These are phyloP conservation scores for Selaginella tamariscina DNA, from an alignment of 75 land plant species.

Conservation along the genomic window DNA sequence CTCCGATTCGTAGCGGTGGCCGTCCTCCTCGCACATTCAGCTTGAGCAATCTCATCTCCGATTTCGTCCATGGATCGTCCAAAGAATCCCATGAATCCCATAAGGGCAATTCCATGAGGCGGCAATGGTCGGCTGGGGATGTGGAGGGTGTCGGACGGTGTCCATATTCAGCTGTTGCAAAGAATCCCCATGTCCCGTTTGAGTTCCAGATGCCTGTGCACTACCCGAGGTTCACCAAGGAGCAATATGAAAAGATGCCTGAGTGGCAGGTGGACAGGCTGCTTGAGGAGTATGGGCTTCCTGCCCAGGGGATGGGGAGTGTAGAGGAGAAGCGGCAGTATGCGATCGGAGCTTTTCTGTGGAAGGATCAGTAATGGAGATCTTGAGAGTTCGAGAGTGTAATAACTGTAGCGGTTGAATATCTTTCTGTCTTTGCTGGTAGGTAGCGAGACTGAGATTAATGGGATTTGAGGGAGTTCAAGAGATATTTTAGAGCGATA, in stretches of 20 bases:
- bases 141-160: background rate
- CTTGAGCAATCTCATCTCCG: background rate
- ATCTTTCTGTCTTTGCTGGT: no score
- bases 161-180: background rate
- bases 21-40: background rate
- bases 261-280: conserved; percentile 10
- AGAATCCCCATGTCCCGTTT: background rate
- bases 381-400: no score
- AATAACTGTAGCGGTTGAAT: no score
- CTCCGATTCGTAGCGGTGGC: background rate
- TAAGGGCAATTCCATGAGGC: background rate
- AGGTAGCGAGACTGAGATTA: no score
- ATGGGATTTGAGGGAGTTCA: no score
- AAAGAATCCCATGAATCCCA: background rate
- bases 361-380: conserved; percentile 1
- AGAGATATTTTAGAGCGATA: no score
- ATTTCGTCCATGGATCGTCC: background rate
- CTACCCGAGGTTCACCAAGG: background rate
- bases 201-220: conserved; percentile 12
- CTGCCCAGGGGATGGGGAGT: conserved; percentile 4
- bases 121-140: background rate
- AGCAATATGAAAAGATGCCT: conserved; percentile 3
- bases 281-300: conserved; percentile 7
- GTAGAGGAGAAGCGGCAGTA: conserved; percentile 9
- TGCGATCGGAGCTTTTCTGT: conserved; percentile 11